A percentile compares a stretch with the other conserved stretches of the same genome.
Evolutionary conservation across 495 filamentous ascomycete species (phyloP).

Genomic region (Aspergillus olivimuriae): DNA sequence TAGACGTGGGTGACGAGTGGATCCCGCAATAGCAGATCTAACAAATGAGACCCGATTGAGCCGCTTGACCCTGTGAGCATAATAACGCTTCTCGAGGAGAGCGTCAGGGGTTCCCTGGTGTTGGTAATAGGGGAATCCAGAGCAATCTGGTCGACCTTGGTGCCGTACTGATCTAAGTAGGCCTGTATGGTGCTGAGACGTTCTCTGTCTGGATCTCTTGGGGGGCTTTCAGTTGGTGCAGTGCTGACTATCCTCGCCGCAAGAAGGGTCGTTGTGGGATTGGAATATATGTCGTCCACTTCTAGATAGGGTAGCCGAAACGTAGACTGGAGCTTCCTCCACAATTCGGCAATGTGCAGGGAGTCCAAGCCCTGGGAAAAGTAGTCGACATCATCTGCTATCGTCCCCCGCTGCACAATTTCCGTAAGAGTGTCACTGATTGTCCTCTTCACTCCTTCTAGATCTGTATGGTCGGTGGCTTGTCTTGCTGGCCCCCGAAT

Average conservation of each 20-base stretch:
- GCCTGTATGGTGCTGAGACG: not conserved
- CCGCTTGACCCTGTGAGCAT: slow-evolving; percentile 39
- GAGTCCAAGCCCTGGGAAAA: not conserved
- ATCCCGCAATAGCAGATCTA: slow-evolving; percentile 18
- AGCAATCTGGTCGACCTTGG: not conserved
- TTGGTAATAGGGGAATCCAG: not conserved
- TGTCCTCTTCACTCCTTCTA: not conserved
- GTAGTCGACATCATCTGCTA: not conserved
- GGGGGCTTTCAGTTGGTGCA: not conserved
- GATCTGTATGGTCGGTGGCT: slow-evolving; percentile 1
- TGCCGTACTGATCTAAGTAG: not conserved
- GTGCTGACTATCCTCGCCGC: not conserved
- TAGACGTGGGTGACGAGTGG: slow-evolving; percentile 20
- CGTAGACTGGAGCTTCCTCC: not conserved
- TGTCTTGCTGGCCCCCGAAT: slow-evolving; percentile 1
- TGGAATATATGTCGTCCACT: not conserved
- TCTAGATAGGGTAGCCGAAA: not conserved
- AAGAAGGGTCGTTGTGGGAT: not conserved
- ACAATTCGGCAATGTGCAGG: not conserved
- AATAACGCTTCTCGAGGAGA: slow-evolving; percentile 10
- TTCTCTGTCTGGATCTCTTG: not conserved
- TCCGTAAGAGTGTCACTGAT: not conserved
- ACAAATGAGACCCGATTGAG: slow-evolving; percentile 28
- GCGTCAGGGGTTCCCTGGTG: not conserved
- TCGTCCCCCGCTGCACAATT: not conserved